A percentile compares a stretch with the other conserved stretches of the same genome.
Conservation (phyloP, 192 early-diverging fungal species). For the Podila minutissima region DNA sequence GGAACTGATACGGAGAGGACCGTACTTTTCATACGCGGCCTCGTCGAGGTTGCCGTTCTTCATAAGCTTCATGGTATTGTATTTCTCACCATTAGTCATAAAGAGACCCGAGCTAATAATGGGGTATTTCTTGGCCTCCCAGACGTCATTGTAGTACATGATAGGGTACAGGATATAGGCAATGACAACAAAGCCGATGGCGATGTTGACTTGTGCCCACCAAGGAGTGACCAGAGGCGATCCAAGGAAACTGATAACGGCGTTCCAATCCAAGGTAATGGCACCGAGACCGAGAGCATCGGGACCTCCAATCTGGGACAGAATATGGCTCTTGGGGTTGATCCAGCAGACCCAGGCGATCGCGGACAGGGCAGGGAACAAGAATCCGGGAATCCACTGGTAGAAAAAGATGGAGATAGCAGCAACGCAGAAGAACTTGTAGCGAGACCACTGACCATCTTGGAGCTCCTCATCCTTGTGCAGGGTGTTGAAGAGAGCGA, state of each 20-base stretch:
- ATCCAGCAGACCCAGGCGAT: constrained; percentile 59
- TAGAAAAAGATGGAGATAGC: constrained; percentile 54
- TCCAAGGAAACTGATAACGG: neutral
- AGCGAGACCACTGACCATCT: too few species aligned
- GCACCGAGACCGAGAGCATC: constrained; percentile 57
- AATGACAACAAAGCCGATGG: constrained; percentile 61
- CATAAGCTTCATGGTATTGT: too few species aligned
- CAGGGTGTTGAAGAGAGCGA: too few species aligned
- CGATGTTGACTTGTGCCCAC: constrained; percentile 67
- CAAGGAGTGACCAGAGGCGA: constrained; percentile 32
- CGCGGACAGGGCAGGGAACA: constrained; percentile 51
- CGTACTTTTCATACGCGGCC: too few species aligned
- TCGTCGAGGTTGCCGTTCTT: too few species aligned
- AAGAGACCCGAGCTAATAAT: constrained; percentile 16
- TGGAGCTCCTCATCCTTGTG: too few species aligned
- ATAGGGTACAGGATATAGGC: constrained; percentile 73
- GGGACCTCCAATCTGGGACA: constrained; percentile 40
- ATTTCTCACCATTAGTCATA: neutral
- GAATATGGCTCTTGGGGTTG: constrained; percentile 33
- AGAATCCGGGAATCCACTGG: constrained; percentile 60
- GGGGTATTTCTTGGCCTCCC: constrained; percentile 51
- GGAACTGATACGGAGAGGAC: too few species aligned
- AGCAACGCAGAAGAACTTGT: too few species aligned
- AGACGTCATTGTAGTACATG: constrained; percentile 65
- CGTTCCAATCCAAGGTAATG: constrained; percentile 67